These are phyloP conservation scores for Lithocarpus polystachyus DNA, from an alignment of 306 rosid species.

Conservation along the genomic window DNA sequence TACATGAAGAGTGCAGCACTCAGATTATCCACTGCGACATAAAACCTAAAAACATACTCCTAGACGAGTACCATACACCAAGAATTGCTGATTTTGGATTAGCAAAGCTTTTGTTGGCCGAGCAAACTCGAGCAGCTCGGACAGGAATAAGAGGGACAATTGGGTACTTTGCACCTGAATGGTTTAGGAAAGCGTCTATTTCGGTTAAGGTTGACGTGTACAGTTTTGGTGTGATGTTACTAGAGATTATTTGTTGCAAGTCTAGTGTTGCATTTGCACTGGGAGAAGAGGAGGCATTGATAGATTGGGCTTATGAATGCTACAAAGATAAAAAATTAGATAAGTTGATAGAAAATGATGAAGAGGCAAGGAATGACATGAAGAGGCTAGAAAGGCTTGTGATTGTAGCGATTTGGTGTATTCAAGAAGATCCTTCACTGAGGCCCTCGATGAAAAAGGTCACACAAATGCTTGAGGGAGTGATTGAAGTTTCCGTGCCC, in stretches of 20 bases:
- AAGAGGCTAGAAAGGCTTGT: conserved; percentile 15
- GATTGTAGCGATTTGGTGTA: conserved; percentile 29
- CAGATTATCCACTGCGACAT: conserved; percentile 19
- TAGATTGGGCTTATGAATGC: conserved; percentile 18
- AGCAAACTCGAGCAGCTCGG: conserved; percentile 23
- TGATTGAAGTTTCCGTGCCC: conserved; percentile 16
- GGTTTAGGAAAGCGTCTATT: conserved; percentile 11
- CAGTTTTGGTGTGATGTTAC: conserved; percentile 19
- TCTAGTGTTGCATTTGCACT: neutral
- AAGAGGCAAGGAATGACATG: conserved; percentile 22
- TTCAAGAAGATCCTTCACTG: conserved; percentile 26
- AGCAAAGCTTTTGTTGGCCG: conserved; percentile 26
- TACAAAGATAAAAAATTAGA: neutral
- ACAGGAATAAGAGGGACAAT: conserved; percentile 31
- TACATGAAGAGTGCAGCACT: conserved; percentile 15
- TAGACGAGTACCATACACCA: neutral
- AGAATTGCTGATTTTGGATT: conserved; percentile 32
- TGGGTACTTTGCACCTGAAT: conserved; percentile 30
- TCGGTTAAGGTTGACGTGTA: conserved; percentile 19
- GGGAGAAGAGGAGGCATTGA: conserved; percentile 8
- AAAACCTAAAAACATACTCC: conserved; percentile 27
- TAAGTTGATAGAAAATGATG: conserved; percentile 14
- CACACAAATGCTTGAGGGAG: conserved; percentile 27
- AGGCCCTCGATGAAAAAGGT: conserved; percentile 29
- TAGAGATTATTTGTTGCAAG: conserved; percentile 17